Percentiles rank a stretch among this genome's conserved stretches.
Conservation (phyloP, 164 flowering plant species). For the Berberis vulgaris region DNA sequence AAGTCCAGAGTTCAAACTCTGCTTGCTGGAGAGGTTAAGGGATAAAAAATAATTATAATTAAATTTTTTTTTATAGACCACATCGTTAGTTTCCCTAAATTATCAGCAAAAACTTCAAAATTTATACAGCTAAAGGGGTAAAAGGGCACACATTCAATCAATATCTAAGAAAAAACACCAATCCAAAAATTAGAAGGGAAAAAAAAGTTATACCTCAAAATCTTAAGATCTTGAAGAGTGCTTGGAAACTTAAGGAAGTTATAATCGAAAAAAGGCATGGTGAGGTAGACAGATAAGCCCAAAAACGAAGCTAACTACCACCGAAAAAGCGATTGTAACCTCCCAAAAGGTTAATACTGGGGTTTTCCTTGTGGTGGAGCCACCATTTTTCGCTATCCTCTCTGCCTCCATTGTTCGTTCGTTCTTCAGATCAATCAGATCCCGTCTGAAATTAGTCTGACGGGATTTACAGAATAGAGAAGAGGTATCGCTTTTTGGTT, state of each 20-base stretch:
- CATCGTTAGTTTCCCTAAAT: no score
- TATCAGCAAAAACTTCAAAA: no score
- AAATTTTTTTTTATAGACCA: no score
- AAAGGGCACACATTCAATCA: background rate
- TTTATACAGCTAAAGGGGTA: background rate
- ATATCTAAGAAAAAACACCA: background rate
- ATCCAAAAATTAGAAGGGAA: background rate
- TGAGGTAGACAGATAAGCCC: conserved; percentile 62
- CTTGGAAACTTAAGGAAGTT: conserved; percentile 89
- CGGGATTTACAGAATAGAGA: background rate
- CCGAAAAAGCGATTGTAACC: conserved; percentile 39
- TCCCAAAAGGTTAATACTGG: conserved; percentile 44
- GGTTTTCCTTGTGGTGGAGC: background rate
- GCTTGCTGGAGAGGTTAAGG: no score
- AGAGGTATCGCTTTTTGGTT: background rate
- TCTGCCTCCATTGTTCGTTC: background rate
- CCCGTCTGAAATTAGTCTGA: background rate
- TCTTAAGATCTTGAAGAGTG: conserved; percentile 77
- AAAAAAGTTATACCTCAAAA: conserved; percentile 45
- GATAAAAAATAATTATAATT: no score
- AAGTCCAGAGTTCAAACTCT: no score
- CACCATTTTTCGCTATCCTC: background rate
- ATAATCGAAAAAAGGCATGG: conserved; percentile 89
- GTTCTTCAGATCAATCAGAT: background rate
- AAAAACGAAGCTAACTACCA: conserved; percentile 42